These are phyloP conservation scores for Juglanconis oblonga DNA, from an alignment of 2,329 filamentous ascomycete species.

Conservation along the genomic window DNA sequence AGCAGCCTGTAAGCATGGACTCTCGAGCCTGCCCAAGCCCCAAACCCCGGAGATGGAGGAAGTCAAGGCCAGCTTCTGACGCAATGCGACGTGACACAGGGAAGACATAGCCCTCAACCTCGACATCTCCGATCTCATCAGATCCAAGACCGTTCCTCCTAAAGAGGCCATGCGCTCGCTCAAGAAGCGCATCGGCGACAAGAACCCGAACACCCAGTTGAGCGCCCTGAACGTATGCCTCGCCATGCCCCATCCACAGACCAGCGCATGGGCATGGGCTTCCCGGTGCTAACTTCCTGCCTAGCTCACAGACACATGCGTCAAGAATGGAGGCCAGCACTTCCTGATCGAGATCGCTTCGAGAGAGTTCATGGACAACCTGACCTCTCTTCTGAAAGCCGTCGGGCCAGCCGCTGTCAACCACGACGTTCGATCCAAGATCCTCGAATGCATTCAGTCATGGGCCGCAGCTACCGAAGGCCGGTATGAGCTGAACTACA, in stretches of 20 bases:
- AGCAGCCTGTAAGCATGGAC: slow-evolving; percentile 73
- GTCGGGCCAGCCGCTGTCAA: slow-evolving; percentile 74
- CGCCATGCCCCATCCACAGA: background rate
- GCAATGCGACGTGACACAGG: slow-evolving; percentile 40
- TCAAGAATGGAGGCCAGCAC: slow-evolving; percentile 95
- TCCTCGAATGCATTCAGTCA: slow-evolving; percentile 87
- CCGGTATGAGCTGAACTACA: slow-evolving; percentile 77
- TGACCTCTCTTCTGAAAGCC: slow-evolving; percentile 84
- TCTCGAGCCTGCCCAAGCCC: background rate
- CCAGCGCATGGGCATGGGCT: background rate
- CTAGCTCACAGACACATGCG: slow-evolving; percentile 92
- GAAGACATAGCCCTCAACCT: slow-evolving; percentile 97
- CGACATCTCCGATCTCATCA: slow-evolving; percentile 95
- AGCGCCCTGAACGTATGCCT: slow-evolving; percentile 79
- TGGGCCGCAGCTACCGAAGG: slow-evolving; percentile 91
- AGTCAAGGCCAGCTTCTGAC: slow-evolving; percentile 17
- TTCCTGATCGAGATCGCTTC: slow-evolving; percentile 95
- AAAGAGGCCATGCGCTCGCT: slow-evolving; percentile 98
- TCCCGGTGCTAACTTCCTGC: background rate
- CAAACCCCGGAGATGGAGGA: background rate
- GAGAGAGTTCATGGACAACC: slow-evolving; percentile 96
- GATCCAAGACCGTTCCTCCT: slow-evolving; percentile 94
- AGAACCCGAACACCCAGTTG: slow-evolving; percentile 95
- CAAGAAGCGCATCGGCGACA: slow-evolving; percentile 91
- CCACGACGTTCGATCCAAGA: slow-evolving; percentile 81